Conservation (phyloP, 2,329 filamentous ascomycete species). For the Cladorrhinum sp. region DNA sequence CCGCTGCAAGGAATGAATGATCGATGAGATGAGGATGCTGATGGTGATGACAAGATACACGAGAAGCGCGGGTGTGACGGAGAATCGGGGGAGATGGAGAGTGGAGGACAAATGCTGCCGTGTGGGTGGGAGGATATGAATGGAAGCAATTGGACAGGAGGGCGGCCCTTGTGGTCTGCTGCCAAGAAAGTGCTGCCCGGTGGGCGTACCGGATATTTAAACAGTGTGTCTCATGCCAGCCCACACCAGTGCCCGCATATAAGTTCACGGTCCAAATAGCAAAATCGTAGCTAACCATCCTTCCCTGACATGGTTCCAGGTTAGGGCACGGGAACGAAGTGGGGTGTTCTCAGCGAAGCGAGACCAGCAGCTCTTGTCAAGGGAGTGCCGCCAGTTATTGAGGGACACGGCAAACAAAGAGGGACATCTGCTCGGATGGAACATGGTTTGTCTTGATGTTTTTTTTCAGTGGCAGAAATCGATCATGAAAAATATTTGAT, state of each 20-base stretch:
- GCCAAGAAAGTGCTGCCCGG: background rate
- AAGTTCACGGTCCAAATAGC: background rate
- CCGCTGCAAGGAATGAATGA: too few species aligned
- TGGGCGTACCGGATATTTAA: background rate
- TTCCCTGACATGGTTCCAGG: conserved; percentile 1
- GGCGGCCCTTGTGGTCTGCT: conserved; percentile 15
- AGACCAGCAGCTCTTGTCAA: background rate
- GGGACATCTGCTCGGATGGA: background rate
- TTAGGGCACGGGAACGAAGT: conserved; percentile 19
- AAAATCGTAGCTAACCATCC: background rate
- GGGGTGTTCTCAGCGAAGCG: conserved; percentile 10
- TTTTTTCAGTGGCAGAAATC: background rate
- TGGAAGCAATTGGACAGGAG: conserved; percentile 27
- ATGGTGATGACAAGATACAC: background rate
- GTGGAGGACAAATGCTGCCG: conserved; percentile 9
- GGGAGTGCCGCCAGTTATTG: conserved; percentile 7
- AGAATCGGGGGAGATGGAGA: conserved; percentile 18
- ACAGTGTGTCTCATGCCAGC: background rate
- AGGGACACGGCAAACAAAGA: background rate
- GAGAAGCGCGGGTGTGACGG: background rate
- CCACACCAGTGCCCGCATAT: background rate
- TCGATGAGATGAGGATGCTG: background rate
- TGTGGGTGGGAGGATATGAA: conserved; percentile 18
- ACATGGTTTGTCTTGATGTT: background rate
- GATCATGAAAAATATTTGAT: background rate